A percentile compares a stretch with the other conserved stretches of the same genome.
Evolutionary conservation across 2,329 filamentous ascomycete species (phyloP).

Genomic region (Aspergillus fischeri): DNA sequence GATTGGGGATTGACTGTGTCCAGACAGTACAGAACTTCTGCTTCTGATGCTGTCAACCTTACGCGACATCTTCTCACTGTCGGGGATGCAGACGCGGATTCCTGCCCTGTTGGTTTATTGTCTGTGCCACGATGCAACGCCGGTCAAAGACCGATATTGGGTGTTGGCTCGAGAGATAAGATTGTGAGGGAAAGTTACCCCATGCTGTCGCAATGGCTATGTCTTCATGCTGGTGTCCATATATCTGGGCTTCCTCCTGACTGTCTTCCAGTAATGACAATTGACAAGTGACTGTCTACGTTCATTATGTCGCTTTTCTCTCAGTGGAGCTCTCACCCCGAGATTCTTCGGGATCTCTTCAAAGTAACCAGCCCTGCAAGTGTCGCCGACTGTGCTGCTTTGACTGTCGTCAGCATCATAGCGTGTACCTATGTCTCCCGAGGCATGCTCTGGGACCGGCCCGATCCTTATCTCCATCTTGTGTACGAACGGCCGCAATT

Average conservation of each 20-base stretch:
- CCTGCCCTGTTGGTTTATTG: not conserved
- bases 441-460: slow-evolving; percentile 46
- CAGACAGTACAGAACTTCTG: not conserved
- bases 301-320: not conserved
- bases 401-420: slow-evolving; percentile 34
- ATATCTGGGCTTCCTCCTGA: not conserved
- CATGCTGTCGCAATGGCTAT: not conserved
- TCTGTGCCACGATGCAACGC: not conserved
- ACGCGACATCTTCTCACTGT: no score
- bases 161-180: not conserved
- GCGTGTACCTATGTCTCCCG: slow-evolving; percentile 40
- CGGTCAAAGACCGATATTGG: not conserved
- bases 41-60: not conserved
- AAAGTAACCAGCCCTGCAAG: slow-evolving; percentile 18
- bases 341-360: slow-evolving; percentile 16
- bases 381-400: slow-evolving; percentile 32
- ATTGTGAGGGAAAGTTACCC: not conserved
- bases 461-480: slow-evolving; percentile 48
- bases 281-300: not conserved
- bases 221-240: not conserved
- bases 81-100: not conserved
- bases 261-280: not conserved
- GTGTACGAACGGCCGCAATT: slow-evolving; percentile 50
- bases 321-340: slow-evolving; percentile 8
- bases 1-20: no score